phyloP scores from a whole-genome alignment of 805 yeast genomes.

The Lachancea sp. region DNA sequence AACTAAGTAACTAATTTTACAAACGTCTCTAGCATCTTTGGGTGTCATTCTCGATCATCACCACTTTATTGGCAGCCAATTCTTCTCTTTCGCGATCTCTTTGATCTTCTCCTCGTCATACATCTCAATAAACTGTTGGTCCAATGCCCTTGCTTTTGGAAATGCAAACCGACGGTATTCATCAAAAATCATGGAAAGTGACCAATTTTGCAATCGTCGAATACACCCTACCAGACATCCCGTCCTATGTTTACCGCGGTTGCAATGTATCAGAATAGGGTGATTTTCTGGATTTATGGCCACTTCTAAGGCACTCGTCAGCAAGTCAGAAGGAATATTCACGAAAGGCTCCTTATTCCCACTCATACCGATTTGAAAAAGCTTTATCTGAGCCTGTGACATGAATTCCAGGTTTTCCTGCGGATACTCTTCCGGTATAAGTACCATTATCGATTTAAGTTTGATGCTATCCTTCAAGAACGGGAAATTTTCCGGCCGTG shows the following conservation, averaged over 20 bases:
- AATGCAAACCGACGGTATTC: conserved; percentile 92
- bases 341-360: conserved; percentile 96
- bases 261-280: conserved; percentile 90
- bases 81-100: conserved; percentile 43
- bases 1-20: not conserved
- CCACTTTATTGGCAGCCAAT: conserved; percentile 71
- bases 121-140: conserved; percentile 90
- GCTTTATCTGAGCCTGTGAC: conserved; percentile 50
- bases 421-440: conserved; percentile 91
- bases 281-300: conserved; percentile 82
- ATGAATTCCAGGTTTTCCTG: conserved; percentile 63
- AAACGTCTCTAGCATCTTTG: not conserved
- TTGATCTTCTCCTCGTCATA: conserved; percentile 64
- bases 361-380: conserved; percentile 86
- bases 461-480: conserved; percentile 52
- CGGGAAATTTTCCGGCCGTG: conserved; percentile 72
- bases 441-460: conserved; percentile 69
- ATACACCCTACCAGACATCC: conserved; percentile 95
- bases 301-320: conserved; percentile 75
- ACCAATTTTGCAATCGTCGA: conserved; percentile 85
- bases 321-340: conserved; percentile 57
- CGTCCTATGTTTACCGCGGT: conserved; percentile 93
- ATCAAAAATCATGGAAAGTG: conserved; percentile 87
- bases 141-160: conserved; percentile 92
- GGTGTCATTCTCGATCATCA: conserved; percentile 14